A percentile compares a stretch with the other conserved stretches of the same genome.
These are phyloP conservation scores for Onygenales sp. DNA, from an alignment of 2,329 filamentous ascomycete genomes.

Conservation along the genomic window DNA sequence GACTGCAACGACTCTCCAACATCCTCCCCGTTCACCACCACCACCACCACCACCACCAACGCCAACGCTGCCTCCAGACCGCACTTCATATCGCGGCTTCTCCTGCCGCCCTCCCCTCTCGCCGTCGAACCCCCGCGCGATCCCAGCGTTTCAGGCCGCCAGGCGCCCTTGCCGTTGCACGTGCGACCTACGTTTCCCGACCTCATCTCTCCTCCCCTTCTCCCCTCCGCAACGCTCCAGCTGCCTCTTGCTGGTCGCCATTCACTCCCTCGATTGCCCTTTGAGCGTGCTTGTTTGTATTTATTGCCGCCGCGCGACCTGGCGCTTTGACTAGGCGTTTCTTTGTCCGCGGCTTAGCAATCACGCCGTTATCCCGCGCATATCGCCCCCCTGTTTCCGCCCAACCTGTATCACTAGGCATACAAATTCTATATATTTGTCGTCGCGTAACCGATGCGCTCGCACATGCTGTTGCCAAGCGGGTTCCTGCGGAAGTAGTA, in stretches of 20 bases:
- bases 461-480: not conserved
- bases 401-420: not conserved
- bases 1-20: too few species aligned
- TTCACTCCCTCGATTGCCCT: not conserved
- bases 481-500: not conserved
- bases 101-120: too few species aligned
- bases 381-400: not conserved
- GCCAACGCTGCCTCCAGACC: too few species aligned
- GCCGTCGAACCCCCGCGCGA: too few species aligned
- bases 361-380: not conserved
- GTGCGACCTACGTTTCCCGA: not conserved
- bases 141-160: not conserved
- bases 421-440: not conserved
- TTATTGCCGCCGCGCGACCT: not conserved
- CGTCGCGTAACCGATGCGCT: conserved; percentile 5
- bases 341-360: not conserved
- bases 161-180: not conserved
- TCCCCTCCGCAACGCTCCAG: not conserved
- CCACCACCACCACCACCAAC: not conserved
- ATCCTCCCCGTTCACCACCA: not conserved
- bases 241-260: not conserved
- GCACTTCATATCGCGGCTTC: too few species aligned
- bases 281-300: not conserved
- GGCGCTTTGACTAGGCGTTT: not conserved
- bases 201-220: not conserved